phyloP scores from a whole-genome alignment of 148 eudicot genomes.

The Camellia granthamiana region DNA sequence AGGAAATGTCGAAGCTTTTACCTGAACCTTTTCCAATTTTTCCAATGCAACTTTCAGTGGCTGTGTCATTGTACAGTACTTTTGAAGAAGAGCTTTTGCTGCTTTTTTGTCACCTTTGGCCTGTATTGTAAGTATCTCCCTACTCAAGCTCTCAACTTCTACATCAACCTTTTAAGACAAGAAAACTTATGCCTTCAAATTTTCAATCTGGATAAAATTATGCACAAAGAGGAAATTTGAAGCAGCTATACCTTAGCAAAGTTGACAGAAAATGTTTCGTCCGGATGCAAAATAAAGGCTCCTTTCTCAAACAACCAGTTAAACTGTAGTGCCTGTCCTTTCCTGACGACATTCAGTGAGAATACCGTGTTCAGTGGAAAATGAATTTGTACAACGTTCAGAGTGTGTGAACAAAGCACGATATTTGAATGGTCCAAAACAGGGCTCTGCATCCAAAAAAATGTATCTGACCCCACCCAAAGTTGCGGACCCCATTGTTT shows the following conservation, averaged over 20 bases:
- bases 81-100: conserved; percentile 54
- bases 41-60: conserved; percentile 69
- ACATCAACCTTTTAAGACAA: conserved; percentile 47
- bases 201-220: neutral
- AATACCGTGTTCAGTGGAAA: conserved; percentile 7
- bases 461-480: too few species aligned
- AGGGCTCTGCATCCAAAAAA: too few species aligned
- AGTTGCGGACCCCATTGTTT: too few species aligned
- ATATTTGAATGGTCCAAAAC: too few species aligned
- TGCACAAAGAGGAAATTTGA: conserved; percentile 4
- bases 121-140: conserved; percentile 89
- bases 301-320: conserved; percentile 91
- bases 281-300: conserved; percentile 71
- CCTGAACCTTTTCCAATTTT: conserved; percentile 73
- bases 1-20: conserved; percentile 16
- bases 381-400: too few species aligned
- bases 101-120: conserved; percentile 81
- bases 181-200: neutral
- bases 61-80: conserved; percentile 54
- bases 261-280: conserved; percentile 77
- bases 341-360: conserved; percentile 42
- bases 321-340: conserved; percentile 96
- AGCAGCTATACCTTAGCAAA: conserved; percentile 62
- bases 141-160: conserved; percentile 79
- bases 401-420: too few species aligned